A percentile compares a stretch with the other conserved stretches of the same genome.
Conservation (phyloP, 2,329 filamentous ascomycete species). For the Didymella lethalis region DNA sequence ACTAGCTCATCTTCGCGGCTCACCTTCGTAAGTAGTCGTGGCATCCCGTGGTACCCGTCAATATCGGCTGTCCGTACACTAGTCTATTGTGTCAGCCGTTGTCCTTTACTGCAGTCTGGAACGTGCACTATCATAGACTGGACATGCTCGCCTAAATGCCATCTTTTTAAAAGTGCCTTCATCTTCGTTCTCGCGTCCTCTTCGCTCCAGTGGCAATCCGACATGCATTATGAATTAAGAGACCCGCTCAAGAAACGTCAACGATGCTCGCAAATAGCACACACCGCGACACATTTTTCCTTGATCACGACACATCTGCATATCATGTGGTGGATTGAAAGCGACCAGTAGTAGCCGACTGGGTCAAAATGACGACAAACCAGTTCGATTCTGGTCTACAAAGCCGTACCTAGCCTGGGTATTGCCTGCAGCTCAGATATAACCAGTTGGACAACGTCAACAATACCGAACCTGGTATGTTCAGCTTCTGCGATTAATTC, state of each 20-base stretch:
- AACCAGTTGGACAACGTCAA: neutral
- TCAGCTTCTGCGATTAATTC: too few species aligned
- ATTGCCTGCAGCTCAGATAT: neutral
- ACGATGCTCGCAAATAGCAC: neutral
- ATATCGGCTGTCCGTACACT: neutral
- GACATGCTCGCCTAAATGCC: neutral
- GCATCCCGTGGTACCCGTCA: neutral
- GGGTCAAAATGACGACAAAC: neutral
- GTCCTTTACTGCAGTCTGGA: neutral
- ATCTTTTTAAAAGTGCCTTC: neutral
- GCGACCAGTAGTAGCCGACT: neutral
- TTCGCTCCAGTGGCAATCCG: neutral
- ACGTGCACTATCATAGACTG: neutral
- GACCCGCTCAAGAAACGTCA: neutral
- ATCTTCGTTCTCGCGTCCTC: neutral
- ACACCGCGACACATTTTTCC: neutral
- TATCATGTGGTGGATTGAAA: neutral
- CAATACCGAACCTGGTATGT: too few species aligned
- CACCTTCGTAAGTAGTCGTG: neutral
- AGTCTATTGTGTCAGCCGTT: constrained; percentile 7
- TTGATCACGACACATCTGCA: neutral
- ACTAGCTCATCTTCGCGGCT: neutral
- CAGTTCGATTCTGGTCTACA: neutral
- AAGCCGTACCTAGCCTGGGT: neutral
- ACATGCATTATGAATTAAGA: neutral